These are phyloP conservation scores for Ciborinia camelliae DNA, from an alignment of 2,329 filamentous ascomycete genomes.

Conservation along the genomic window DNA sequence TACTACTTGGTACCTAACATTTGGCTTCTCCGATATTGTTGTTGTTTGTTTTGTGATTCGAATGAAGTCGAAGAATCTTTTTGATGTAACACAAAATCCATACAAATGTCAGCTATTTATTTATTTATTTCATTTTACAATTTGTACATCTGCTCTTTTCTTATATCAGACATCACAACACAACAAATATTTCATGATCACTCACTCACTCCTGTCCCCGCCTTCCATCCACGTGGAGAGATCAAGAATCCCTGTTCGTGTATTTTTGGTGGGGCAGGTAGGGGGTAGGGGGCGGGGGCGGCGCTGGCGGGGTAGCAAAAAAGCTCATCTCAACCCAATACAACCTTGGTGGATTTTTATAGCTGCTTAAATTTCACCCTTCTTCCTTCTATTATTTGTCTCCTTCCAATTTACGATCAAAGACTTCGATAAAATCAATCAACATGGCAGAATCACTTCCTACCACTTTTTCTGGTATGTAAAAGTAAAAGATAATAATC, in stretches of 20 bases:
- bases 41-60: not conserved
- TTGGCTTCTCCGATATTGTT: not conserved
- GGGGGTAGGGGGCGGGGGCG: not conserved
- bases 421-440: not conserved
- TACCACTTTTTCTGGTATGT: constrained; percentile 17
- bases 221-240: not conserved
- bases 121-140: not conserved
- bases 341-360: not conserved
- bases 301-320: constrained; percentile 6
- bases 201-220: not conserved
- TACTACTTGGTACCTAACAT: no score
- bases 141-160: not conserved
- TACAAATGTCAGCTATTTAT: not conserved
- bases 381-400: not conserved
- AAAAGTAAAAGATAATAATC: not conserved
- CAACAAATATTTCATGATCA: not conserved
- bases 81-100: not conserved
- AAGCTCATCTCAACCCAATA: not conserved
- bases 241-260: not conserved
- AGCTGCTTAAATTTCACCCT: not conserved
- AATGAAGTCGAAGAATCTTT: not conserved
- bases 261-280: constrained; percentile 1
- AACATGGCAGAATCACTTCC: constrained; percentile 18
- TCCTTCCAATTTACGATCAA: not conserved
- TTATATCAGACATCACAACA: not conserved